Evolutionary conservation across 495 filamentous ascomycete genomes (phyloP), one percentile per base, ranked within the genome.

Genomic region (Neurospora sp.): DNA sequence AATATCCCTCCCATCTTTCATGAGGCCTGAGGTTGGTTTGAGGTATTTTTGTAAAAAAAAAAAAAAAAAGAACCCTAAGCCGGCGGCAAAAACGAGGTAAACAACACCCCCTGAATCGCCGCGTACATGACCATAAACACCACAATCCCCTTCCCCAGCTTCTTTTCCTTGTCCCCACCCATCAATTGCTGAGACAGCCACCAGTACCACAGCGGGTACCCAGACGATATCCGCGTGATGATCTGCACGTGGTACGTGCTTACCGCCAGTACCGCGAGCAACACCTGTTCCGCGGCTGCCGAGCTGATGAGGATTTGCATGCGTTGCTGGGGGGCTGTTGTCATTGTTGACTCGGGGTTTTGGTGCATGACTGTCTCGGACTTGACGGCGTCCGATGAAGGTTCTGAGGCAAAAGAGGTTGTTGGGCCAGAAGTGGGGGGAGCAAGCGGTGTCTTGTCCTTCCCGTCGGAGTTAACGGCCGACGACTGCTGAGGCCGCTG

Each of bases 1-100:
- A 20, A 10, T 9, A 48, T 48, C 27, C 22, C 22, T 22, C 1
- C 9, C 40, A 12, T 41, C 4, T 41, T 22, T 22, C 1, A 10
- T 48, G 44, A 48, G 0, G n/a, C 1, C 4, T 48, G 9, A 22
- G n/a, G 44, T 10, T 5, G 3, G 8, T 1, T 45, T 20, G n/a
- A 48, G 9, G 44, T 20, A 4, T 9, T 20, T 1, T 48, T 8
- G 5, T 27, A 27, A 27, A 27, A 27, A 27, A 27, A 27, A 22
- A n/a, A n/a, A 14, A 16, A 41, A 41, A 41, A 14, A 14, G 2
- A n/a, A n/a, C n/a, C n/a, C 69, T 69, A 93, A 45, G 95, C 95
- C n/a, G 95, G 95, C 16, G 95, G 95, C 42, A 98, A 87, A 78
- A 98, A 98, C n/a, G 89, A 92, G n/a, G 93, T 88, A 84, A 92